Percentiles rank a stretch among this genome's conserved stretches.
Evolutionary conservation across 495 filamentous ascomycete genomes (phyloP).

Genomic region (Collariella sp.): DNA sequence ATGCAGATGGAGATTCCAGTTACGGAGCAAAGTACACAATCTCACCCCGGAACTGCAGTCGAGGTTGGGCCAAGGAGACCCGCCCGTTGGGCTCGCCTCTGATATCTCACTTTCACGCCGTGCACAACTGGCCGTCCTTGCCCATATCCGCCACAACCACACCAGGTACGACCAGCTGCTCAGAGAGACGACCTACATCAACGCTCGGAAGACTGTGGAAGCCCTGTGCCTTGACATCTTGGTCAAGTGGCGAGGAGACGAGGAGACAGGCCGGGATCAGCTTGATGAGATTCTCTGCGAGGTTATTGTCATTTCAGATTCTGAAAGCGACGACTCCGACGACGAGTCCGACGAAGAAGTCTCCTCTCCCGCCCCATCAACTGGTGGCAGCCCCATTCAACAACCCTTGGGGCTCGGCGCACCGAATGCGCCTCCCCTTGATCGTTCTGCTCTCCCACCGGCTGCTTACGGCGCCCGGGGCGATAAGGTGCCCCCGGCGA

Average conservation of each 20-base stretch:
- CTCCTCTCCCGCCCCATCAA: constrained; percentile 16
- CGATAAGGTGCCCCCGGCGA: not conserved
- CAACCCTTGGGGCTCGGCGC: not conserved
- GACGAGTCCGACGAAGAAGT: constrained; percentile 19
- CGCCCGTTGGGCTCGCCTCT: constrained; percentile 56
- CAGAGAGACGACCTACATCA: constrained; percentile 51
- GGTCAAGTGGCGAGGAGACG: constrained; percentile 81
- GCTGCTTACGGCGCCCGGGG: not conserved
- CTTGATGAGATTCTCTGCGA: constrained; percentile 75
- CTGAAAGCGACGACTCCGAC: constrained; percentile 56
- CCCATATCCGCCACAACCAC: constrained; percentile 78
- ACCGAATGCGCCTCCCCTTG: not conserved
- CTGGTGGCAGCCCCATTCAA: not conserved
- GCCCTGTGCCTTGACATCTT: constrained; percentile 61
- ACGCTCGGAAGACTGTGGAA: constrained; percentile 64
- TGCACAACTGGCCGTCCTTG: constrained; percentile 73
- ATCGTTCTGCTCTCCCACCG: not conserved
- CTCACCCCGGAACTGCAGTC: constrained; percentile 10
- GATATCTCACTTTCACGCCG: constrained; percentile 61
- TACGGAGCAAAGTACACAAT: not conserved
- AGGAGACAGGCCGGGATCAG: constrained; percentile 64
- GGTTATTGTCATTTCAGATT: constrained; percentile 73
- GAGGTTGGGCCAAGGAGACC: constrained; percentile 35
- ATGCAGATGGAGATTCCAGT: not conserved
- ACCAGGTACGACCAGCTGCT: constrained; percentile 80